Evolutionary conservation across 306 rosid genomes (phyloP).

Genomic region (Begonia loranthoides): DNA sequence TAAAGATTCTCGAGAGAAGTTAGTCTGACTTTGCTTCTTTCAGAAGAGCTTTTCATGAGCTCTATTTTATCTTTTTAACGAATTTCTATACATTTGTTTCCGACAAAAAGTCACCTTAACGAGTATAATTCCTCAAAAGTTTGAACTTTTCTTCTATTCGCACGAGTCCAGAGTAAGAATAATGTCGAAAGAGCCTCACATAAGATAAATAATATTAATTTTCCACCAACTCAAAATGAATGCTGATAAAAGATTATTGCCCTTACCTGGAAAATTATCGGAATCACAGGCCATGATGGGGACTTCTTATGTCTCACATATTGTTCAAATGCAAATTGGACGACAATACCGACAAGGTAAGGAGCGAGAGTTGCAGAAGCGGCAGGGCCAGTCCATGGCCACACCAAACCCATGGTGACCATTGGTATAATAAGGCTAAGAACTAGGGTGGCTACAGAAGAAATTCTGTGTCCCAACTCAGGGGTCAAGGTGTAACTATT

Average conservation of each 20-base stretch:
- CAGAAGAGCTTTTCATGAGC: too few relatives aligned
- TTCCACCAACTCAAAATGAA: neutral
- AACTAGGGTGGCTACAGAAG: conserved; percentile 65
- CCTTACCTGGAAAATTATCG: conserved; percentile 87
- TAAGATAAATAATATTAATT: too few relatives aligned
- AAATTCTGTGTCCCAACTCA: conserved; percentile 61
- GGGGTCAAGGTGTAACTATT: conserved; percentile 21
- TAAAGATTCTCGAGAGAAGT: too few relatives aligned
- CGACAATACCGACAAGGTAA: conserved; percentile 83
- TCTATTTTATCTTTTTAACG: too few relatives aligned
- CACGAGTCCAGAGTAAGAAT: too few relatives aligned
- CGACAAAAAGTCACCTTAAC: too few relatives aligned
- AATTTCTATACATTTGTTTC: too few relatives aligned
- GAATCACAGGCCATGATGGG: conserved; percentile 82
- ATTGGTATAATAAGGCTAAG: conserved; percentile 91
- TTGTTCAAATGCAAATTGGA: conserved; percentile 95
- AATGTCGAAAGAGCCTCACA: too few relatives aligned
- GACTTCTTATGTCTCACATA: conserved; percentile 77
- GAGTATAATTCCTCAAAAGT: too few relatives aligned
- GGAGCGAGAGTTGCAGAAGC: conserved; percentile 99
- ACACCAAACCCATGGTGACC: conserved; percentile 98
- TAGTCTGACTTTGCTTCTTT: too few relatives aligned
- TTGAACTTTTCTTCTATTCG: too few relatives aligned
- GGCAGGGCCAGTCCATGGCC: conserved; percentile 99
- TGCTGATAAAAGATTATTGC: conserved; percentile 2